phyloP scores from a whole-genome alignment of 768 basidiomycete genomes.

The Phlebiopsis flavidoalba region DNA sequence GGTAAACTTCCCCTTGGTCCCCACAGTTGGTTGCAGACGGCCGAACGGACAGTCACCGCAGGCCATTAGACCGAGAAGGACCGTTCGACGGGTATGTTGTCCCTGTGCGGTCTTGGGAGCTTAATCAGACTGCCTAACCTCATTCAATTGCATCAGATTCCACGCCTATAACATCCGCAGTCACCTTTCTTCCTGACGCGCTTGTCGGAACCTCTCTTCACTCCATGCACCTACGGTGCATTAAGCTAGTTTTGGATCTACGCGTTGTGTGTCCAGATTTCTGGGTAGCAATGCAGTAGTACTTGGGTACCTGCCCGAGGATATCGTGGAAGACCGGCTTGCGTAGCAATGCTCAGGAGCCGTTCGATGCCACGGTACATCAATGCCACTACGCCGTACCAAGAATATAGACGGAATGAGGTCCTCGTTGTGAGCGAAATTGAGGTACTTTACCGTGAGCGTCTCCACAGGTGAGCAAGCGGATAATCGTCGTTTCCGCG shows the following conservation, averaged over 20 bases:
- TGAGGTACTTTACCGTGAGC: too few relatives aligned
- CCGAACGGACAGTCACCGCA: constrained; percentile 92
- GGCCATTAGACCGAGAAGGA: constrained; percentile 93
- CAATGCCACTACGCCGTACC: constrained; percentile 95
- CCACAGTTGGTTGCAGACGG: constrained; percentile 75
- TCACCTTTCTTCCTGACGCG: constrained; percentile 85
- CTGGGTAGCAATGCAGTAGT: constrained; percentile 86
- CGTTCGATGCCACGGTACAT: constrained; percentile 92
- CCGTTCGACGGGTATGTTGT: constrained; percentile 81
- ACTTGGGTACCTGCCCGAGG: constrained; percentile 94
- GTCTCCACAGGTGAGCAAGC: constrained; percentile 62
- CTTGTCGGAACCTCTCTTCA: constrained; percentile 81
- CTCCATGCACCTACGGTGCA: constrained; percentile 92
- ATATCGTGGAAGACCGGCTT: constrained; percentile 95
- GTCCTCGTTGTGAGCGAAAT: too few relatives aligned
- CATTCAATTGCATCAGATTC: constrained; percentile 52
- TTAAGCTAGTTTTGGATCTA: constrained; percentile 86
- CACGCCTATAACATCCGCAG: constrained; percentile 99
- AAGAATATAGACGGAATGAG: constrained; percentile 69
- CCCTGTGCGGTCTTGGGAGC: background rate
- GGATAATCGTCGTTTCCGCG: constrained; percentile 94
- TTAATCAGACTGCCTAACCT: background rate
- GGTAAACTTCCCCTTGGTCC: constrained; percentile 89
- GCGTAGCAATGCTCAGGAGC: constrained; percentile 83
- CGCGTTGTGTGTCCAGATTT: constrained; percentile 71